phyloP scores from a whole-genome alignment of 1,284 basidiomycete species.

The Hemileia vastatrix region DNA sequence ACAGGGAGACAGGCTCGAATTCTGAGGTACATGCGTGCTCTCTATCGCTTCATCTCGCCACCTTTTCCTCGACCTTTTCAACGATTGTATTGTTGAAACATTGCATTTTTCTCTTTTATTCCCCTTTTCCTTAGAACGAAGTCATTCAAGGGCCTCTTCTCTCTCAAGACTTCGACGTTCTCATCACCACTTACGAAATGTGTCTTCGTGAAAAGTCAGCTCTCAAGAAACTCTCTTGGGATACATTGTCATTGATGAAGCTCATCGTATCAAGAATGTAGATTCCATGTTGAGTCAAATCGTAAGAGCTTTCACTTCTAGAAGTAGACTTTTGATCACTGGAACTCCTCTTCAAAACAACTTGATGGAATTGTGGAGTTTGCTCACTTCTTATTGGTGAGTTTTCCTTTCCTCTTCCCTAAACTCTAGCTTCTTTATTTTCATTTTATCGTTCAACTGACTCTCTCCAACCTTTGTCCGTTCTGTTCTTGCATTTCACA shows the following conservation, averaged over 20 bases:
- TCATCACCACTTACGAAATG: conserved; percentile 94
- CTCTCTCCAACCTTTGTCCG: conserved; percentile 48
- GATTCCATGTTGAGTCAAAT: conserved; percentile 92
- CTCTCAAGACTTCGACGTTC: conserved; percentile 83
- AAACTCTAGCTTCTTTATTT: conserved; percentile 60
- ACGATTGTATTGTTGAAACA: background rate
- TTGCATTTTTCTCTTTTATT: conserved; percentile 7
- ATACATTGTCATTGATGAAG: conserved; percentile 99
- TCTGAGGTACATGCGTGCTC: too few relatives aligned
- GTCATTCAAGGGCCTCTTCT: conserved; percentile 69
- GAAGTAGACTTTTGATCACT: conserved; percentile 84
- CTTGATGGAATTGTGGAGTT: conserved; percentile 87
- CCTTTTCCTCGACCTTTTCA: background rate
- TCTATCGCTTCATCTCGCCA: background rate
- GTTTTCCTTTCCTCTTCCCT: conserved; percentile 57
- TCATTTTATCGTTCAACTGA: too few relatives aligned
- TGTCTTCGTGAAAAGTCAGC: conserved; percentile 86
- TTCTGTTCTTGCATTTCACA: background rate
- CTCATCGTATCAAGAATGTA: conserved; percentile 98
- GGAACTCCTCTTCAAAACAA: conserved; percentile 97
- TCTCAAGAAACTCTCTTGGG: conserved; percentile 89
- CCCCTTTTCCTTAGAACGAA: conserved; percentile 49
- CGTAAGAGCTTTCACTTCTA: conserved; percentile 77
- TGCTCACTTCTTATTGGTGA: conserved; percentile 63
- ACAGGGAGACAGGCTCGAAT: too few relatives aligned